phyloP scores from a whole-genome alignment of 2,329 filamentous ascomycete species.

The Cladosporium austrohemisphaericum region DNA sequence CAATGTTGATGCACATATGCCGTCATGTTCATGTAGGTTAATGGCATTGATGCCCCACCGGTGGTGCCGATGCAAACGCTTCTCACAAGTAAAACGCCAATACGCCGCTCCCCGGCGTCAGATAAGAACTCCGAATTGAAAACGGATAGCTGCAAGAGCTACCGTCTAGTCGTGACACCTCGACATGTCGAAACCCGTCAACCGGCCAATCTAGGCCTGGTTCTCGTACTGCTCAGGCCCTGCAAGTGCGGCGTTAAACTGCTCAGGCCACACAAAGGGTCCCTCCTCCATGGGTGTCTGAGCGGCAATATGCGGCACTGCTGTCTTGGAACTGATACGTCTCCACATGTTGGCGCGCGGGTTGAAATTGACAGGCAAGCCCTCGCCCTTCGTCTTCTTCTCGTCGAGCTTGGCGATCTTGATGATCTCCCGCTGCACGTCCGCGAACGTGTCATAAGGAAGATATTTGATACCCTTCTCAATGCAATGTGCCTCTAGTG shows the following conservation, averaged over 20 bases:
- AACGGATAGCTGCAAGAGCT: too few species aligned
- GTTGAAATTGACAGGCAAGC: conserved; percentile 60
- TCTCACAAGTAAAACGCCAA: background rate
- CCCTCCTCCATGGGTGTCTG: conserved; percentile 58
- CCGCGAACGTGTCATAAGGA: conserved; percentile 63
- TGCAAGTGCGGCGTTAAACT: conserved; percentile 37
- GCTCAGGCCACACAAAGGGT: conserved; percentile 61
- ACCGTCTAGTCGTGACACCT: too few species aligned
- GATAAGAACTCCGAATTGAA: too few species aligned
- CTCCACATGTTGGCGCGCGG: conserved; percentile 67
- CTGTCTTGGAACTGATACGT: conserved; percentile 56
- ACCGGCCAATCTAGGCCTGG: too few species aligned
- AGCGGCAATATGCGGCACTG: conserved; percentile 49
- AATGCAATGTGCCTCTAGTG: conserved; percentile 63
- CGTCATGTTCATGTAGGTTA: too few species aligned
- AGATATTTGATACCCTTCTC: conserved; percentile 59
- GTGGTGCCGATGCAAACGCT: too few species aligned
- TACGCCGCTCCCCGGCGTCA: background rate
- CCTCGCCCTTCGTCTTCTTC: conserved; percentile 57
- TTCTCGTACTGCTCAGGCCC: too few species aligned
- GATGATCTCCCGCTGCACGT: conserved; percentile 60
- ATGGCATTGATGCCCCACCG: too few species aligned
- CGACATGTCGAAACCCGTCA: too few species aligned
- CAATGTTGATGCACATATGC: too few species aligned
- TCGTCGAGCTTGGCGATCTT: conserved; percentile 58